Evolutionary conservation across 495 filamentous ascomycete genomes (phyloP).

Genomic region (Cercophora scortea): DNA sequence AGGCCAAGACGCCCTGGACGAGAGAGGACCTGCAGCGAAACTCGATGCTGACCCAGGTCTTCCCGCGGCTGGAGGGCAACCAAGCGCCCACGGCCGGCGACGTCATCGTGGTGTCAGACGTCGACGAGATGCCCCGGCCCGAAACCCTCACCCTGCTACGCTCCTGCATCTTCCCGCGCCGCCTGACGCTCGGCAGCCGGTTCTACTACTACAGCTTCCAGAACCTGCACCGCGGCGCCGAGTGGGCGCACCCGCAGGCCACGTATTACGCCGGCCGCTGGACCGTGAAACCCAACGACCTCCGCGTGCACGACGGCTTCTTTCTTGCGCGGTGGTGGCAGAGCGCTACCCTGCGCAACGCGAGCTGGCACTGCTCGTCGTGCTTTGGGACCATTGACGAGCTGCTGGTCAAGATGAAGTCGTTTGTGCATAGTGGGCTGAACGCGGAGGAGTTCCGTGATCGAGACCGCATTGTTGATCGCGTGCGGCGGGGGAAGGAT

Average conservation of each 20-base stretch:
- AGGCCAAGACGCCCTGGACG: slow-evolving; percentile 32
- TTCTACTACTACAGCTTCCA: slow-evolving; percentile 55
- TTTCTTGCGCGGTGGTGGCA: slow-evolving; percentile 24
- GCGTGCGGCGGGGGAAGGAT: slow-evolving; percentile 41
- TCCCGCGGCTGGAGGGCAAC: slow-evolving; percentile 30
- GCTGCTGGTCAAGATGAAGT: slow-evolving; percentile 43
- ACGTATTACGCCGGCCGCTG: slow-evolving; percentile 41
- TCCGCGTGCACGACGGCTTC: slow-evolving; percentile 35
- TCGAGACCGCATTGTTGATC: slow-evolving; percentile 31
- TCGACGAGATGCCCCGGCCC: slow-evolving; percentile 47
- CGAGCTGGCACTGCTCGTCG: slow-evolving; percentile 49
- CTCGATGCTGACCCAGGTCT: slow-evolving; percentile 41
- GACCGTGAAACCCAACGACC: slow-evolving; percentile 42
- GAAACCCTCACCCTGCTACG: slow-evolving; percentile 35
- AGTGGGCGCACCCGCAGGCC: slow-evolving; percentile 51
- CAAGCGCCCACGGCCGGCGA: slow-evolving; percentile 26
- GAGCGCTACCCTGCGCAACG: slow-evolving; percentile 34
- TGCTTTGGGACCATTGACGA: slow-evolving; percentile 45
- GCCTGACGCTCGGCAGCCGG: slow-evolving; percentile 41
- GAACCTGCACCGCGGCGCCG: slow-evolving; percentile 40
- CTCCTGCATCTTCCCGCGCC: slow-evolving; percentile 41
- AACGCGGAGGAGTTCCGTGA: slow-evolving; percentile 37
- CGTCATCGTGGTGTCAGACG: slow-evolving; percentile 40
- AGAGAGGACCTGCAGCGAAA: slow-evolving; percentile 46
- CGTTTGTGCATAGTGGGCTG: slow-evolving; percentile 41